A percentile compares a stretch with the other conserved stretches of the same genome.
Evolutionary conservation across 1,284 basidiomycete species (phyloP).

Genomic region (Pseudozyma tsukubaensis): DNA sequence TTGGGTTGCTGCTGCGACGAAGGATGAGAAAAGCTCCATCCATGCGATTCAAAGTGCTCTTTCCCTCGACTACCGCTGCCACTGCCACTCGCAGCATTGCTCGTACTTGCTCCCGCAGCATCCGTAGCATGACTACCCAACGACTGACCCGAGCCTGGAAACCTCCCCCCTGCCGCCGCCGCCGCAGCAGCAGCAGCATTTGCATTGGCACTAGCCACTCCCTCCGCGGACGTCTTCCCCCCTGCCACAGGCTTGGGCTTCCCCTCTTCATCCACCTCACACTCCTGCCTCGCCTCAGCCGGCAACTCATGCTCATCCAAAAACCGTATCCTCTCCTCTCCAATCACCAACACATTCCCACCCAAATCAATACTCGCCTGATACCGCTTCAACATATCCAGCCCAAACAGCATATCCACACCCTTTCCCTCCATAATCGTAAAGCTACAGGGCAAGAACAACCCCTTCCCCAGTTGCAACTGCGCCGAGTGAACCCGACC

Average conservation of each 20-base stretch:
- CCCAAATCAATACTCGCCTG: slow-evolving; percentile 94
- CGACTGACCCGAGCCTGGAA: slow-evolving; percentile 77
- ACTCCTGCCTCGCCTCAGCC: slow-evolving; percentile 61
- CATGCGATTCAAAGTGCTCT: slow-evolving; percentile 61
- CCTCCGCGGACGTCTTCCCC: slow-evolving; percentile 19
- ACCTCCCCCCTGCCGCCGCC: slow-evolving; percentile 58
- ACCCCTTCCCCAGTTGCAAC: slow-evolving; percentile 80
- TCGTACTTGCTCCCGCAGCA: neutral
- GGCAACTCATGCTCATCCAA: slow-evolving; percentile 94
- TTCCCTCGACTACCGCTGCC: neutral
- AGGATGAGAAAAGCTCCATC: slow-evolving; percentile 56
- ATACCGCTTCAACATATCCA: slow-evolving; percentile 98
- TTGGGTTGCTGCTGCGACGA: too few relatives aligned
- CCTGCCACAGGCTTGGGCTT: slow-evolving; percentile 18
- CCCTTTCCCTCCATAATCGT: slow-evolving; percentile 93
- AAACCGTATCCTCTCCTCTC: slow-evolving; percentile 86
- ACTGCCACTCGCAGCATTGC: neutral
- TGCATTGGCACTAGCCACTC: slow-evolving; percentile 43
- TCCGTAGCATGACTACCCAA: slow-evolving; percentile 71
- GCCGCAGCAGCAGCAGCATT: slow-evolving; percentile 23
- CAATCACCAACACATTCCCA: slow-evolving; percentile 87
- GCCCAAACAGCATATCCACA: slow-evolving; percentile 91
- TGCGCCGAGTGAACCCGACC: slow-evolving; percentile 91
- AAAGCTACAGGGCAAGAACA: slow-evolving; percentile 89
- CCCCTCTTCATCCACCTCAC: slow-evolving; percentile 63